phyloP scores from a whole-genome alignment of 106 monocot genomes.

The Platanthera zijinensis region DNA sequence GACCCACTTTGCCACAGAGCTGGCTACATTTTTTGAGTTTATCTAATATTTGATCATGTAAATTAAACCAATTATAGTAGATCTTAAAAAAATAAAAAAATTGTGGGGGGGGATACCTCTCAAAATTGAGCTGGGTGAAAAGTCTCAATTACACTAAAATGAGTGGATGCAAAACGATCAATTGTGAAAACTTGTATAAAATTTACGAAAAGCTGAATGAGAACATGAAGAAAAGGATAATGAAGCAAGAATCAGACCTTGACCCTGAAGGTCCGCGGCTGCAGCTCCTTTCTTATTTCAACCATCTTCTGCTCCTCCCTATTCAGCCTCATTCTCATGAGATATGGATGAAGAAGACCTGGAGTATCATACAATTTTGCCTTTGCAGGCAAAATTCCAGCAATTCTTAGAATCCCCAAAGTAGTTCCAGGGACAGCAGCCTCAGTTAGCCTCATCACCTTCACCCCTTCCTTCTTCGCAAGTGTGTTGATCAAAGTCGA shows the following conservation, averaged over 20 bases:
- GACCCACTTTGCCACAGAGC: too few relatives aligned
- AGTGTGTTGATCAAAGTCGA: slow-evolving; percentile 90
- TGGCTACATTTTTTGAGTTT: too few relatives aligned
- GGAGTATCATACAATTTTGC: slow-evolving; percentile 99
- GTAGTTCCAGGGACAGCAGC: slow-evolving; percentile 95
- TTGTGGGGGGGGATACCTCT: too few relatives aligned
- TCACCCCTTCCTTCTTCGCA: slow-evolving; percentile 70
- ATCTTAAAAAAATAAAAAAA: too few relatives aligned
- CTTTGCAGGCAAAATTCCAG: slow-evolving; percentile 79
- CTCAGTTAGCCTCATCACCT: slow-evolving; percentile 67
- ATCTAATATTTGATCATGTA: too few relatives aligned
- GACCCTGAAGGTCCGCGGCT: slow-evolving; percentile 66
- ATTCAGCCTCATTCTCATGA: slow-evolving; percentile 73
- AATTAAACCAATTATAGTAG: too few relatives aligned
- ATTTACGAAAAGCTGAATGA: too few relatives aligned
- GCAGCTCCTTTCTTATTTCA: slow-evolving; percentile 87
- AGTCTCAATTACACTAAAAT: too few relatives aligned
- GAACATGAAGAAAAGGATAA: background rate
- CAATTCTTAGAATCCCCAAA: slow-evolving; percentile 74
- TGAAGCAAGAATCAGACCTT: slow-evolving; percentile 40
- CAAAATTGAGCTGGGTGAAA: too few relatives aligned
- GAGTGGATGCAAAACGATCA: too few relatives aligned
- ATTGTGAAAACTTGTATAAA: too few relatives aligned
- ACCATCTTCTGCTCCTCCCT: slow-evolving; percentile 97
- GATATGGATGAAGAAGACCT: slow-evolving; percentile 82